Conservation (phyloP, 2,329 filamentous ascomycete species). For the Corniculantispora saksenae region DNA sequence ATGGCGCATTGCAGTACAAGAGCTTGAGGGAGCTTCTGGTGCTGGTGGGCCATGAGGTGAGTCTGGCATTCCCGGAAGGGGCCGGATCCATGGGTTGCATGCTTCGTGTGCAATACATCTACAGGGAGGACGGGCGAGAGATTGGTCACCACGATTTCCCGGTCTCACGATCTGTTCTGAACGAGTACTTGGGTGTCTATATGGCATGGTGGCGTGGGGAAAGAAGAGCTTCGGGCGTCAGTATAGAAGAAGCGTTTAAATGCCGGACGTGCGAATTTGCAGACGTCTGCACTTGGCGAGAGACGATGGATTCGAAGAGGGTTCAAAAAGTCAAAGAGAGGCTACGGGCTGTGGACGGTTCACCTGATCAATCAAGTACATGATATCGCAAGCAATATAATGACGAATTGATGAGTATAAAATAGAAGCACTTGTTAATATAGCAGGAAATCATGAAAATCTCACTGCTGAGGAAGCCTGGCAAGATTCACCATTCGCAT, state of each 20-base stretch:
- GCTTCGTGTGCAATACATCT: constrained; percentile 56
- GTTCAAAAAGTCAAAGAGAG: constrained; percentile 29
- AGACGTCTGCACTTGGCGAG: constrained; percentile 76
- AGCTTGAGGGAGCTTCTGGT: constrained; percentile 49
- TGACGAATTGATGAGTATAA: too few relatives aligned
- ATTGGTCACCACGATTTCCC: constrained; percentile 62
- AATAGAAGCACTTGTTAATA: too few relatives aligned
- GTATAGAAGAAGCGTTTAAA: constrained; percentile 84
- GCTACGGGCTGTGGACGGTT: constrained; percentile 23
- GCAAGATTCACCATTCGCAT: too few relatives aligned
- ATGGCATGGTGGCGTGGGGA: constrained; percentile 89
- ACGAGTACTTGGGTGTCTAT: constrained; percentile 66
- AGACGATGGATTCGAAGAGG: constrained; percentile 63
- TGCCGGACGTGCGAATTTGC: constrained; percentile 83
- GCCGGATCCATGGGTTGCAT: constrained; percentile 50
- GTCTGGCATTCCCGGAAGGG: constrained; percentile 54
- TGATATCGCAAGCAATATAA: background rate
- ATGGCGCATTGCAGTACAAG: constrained; percentile 47
- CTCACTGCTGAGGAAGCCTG: too few relatives aligned
- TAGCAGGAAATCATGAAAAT: too few relatives aligned
- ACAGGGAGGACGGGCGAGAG: constrained; percentile 52
- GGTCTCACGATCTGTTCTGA: constrained; percentile 65
- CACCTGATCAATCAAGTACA: background rate
- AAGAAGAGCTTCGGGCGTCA: constrained; percentile 71
- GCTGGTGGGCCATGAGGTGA: constrained; percentile 49